These are phyloP conservation scores for Albatrellus ellisii DNA, from an alignment of 768 basidiomycete genomes.

Conservation along the genomic window DNA sequence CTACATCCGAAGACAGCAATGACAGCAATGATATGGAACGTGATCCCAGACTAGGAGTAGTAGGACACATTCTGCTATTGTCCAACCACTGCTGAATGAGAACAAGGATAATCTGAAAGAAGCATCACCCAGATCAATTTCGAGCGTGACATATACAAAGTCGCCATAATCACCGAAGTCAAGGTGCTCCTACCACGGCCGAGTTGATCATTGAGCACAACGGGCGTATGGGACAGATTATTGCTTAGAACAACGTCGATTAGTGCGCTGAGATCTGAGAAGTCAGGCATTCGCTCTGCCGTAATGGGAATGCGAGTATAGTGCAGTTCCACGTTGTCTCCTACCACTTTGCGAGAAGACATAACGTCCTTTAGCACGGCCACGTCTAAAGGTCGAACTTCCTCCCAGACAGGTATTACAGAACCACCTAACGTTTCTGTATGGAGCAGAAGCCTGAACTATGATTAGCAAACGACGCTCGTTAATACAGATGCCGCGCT, in stretches of 20 bases:
- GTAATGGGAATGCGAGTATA: constrained; percentile 90
- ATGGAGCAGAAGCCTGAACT: constrained; percentile 65
- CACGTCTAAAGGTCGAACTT: constrained; percentile 58
- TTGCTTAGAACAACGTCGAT: constrained; percentile 68
- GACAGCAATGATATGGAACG: constrained; percentile 36
- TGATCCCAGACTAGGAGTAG: constrained; percentile 22
- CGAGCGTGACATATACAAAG: not conserved
- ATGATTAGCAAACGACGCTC: not conserved
- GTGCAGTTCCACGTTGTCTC: constrained; percentile 46
- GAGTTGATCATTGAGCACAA: constrained; percentile 93
- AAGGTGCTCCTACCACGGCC: constrained; percentile 86
- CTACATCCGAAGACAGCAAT: constrained; percentile 22
- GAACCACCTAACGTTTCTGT: constrained; percentile 80
- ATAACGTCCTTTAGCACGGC: constrained; percentile 84
- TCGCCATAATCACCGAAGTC: constrained; percentile 48
- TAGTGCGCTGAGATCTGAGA: constrained; percentile 59
- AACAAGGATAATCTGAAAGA: constrained; percentile 55
- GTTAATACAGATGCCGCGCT: not conserved
- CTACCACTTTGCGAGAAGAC: constrained; percentile 34
- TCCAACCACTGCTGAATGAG: constrained; percentile 80
- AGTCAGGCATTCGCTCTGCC: constrained; percentile 72
- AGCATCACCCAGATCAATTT: not conserved
- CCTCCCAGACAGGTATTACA: constrained; percentile 92
- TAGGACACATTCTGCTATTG: constrained; percentile 20
- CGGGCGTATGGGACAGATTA: constrained; percentile 54